Evolutionary conservation across 2,329 filamentous ascomycete genomes (phyloP).

Genomic region (Clonostachys rhizophaga): DNA sequence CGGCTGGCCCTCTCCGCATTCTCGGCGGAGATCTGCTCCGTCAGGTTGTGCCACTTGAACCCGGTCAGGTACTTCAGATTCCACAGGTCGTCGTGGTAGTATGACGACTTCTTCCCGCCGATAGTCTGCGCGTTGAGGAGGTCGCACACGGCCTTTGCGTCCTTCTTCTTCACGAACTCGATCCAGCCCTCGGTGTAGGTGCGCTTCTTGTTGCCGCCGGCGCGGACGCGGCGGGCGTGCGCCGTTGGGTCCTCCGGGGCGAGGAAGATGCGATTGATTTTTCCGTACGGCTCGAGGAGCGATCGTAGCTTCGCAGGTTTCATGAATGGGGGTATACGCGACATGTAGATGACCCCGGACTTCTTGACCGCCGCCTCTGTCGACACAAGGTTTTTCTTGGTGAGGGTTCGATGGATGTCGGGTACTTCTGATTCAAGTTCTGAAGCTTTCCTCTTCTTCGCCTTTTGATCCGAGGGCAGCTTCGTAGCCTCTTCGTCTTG

Average conservation of each 20-base stretch:
- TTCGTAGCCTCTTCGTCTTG: slow-evolving; percentile 11
- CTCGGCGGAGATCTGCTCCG: slow-evolving; percentile 75
- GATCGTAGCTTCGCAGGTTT: slow-evolving; percentile 74
- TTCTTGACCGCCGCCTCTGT: slow-evolving; percentile 62
- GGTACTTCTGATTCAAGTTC: background rate
- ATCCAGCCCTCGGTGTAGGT: slow-evolving; percentile 85
- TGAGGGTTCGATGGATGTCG: background rate
- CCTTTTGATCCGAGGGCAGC: slow-evolving; percentile 13
- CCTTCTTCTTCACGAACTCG: slow-evolving; percentile 71
- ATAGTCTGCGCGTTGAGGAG: slow-evolving; percentile 74
- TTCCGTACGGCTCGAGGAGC: slow-evolving; percentile 70
- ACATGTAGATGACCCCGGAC: slow-evolving; percentile 80
- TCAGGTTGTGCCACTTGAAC: slow-evolving; percentile 76
- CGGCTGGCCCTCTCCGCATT: slow-evolving; percentile 74
- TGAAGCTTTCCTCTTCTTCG: background rate
- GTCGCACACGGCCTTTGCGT: slow-evolving; percentile 73
- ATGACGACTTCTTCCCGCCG: slow-evolving; percentile 77
- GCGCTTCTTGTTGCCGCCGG: slow-evolving; percentile 78
- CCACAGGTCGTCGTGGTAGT: slow-evolving; percentile 86
- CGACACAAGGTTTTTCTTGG: slow-evolving; percentile 64
- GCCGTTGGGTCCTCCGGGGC: slow-evolving; percentile 67
- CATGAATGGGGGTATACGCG: slow-evolving; percentile 84
- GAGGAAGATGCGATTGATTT: slow-evolving; percentile 73
- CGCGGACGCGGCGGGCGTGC: slow-evolving; percentile 62
- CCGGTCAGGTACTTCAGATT: slow-evolving; percentile 76